Evolutionary conservation across 2,329 filamentous ascomycete genomes (phyloP).

Genomic region (Cercospora nicotianae): DNA sequence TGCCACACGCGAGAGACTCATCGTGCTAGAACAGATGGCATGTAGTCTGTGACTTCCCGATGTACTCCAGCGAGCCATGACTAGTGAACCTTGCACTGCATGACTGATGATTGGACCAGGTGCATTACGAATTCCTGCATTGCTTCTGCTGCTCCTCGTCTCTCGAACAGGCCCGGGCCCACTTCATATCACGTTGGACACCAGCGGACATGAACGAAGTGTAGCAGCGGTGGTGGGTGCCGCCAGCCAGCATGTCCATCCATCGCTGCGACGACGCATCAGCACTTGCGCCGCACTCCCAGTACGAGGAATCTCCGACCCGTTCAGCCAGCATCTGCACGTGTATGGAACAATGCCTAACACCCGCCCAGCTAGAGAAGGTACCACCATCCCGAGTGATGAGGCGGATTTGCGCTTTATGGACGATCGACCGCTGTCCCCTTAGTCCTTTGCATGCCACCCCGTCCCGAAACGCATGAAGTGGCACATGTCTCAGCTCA

Average conservation of each 20-base stretch:
- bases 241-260: slow-evolving; percentile 16
- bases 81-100: slow-evolving; percentile 12
- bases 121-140: slow-evolving; percentile 8
- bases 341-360: background rate
- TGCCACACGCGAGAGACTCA: background rate
- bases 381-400: background rate
- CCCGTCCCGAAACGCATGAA: slow-evolving; percentile 5
- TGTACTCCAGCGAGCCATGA: slow-evolving; percentile 3
- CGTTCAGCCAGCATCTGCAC: background rate
- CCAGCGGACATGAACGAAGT: background rate
- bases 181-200: slow-evolving; percentile 7
- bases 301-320: background rate
- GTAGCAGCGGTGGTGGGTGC: background rate
- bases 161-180: background rate
- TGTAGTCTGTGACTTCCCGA: slow-evolving; percentile 11
- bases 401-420: background rate
- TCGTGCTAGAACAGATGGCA: background rate
- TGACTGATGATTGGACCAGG: background rate
- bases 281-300: background rate
- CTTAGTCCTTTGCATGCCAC: slow-evolving; percentile 3
- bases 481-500: slow-evolving; percentile 14
- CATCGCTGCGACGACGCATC: slow-evolving; percentile 13
- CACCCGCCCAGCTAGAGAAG: background rate
- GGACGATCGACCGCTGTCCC: slow-evolving; percentile 1
- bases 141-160: slow-evolving; percentile 7